These are phyloP conservation scores for Eucalyptus tenuipes DNA, from an alignment of 345 rosid genomes.

Conservation along the genomic window DNA sequence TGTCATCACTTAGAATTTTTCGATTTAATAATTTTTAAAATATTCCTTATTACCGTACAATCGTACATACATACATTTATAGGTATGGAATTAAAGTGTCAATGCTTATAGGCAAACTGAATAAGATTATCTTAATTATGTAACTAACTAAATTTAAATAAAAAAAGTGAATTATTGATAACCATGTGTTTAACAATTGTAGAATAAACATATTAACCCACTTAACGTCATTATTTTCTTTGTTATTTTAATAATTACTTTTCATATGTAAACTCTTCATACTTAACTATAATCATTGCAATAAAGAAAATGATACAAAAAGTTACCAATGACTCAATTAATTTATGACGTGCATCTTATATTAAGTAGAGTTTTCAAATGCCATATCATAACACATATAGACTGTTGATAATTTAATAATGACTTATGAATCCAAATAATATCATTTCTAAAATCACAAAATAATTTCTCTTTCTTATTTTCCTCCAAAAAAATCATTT, in stretches of 20 bases:
- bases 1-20: neutral
- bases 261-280: neutral
- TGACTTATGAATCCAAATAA: neutral
- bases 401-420: neutral
- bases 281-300: neutral
- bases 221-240: neutral
- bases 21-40: neutral
- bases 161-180: neutral
- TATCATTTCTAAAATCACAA: neutral
- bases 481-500: neutral
- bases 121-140: neutral
- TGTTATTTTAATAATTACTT: neutral
- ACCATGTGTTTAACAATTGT: neutral
- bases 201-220: neutral
- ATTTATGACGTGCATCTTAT: neutral
- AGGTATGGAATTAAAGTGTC: neutral
- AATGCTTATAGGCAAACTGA: neutral
- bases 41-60: neutral
- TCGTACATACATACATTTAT: neutral
- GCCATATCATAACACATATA: neutral
- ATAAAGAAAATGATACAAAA: neutral
- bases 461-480: neutral
- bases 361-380: neutral
- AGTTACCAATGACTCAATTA: neutral
- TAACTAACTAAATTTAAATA: neutral